These are phyloP conservation scores for Fusarium protoensiforme DNA, from an alignment of 2,329 filamentous ascomycete genomes.

Conservation along the genomic window DNA sequence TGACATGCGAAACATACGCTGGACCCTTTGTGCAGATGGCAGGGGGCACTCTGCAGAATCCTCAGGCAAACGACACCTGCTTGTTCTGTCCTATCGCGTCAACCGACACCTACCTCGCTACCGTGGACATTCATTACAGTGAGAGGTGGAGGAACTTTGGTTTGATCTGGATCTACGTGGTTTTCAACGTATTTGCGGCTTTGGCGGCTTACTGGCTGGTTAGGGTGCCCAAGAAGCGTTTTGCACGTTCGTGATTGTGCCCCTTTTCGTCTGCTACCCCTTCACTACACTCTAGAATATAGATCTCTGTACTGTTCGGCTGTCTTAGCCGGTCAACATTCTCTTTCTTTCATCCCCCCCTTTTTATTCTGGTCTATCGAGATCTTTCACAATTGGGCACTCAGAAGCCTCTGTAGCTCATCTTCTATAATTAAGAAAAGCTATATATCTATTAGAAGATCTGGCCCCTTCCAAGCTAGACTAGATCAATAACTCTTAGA, in stretches of 20 bases:
- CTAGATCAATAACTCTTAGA: too few relatives aligned
- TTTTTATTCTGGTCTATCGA: neutral
- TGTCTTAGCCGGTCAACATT: neutral
- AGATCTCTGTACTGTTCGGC: neutral
- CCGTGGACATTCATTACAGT: neutral
- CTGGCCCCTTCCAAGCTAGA: too few relatives aligned
- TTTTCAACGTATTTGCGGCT: slow-evolving; percentile 2
- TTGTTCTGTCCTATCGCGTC: slow-evolving; percentile 5
- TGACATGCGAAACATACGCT: slow-evolving; percentile 64
- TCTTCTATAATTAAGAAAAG: too few relatives aligned
- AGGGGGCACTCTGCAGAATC: slow-evolving; percentile 61
- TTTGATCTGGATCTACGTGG: slow-evolving; percentile 9
- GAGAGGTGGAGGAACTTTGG: slow-evolving; percentile 19
- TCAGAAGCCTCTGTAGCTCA: too few relatives aligned
- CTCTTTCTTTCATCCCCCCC: neutral
- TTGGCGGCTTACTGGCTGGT: slow-evolving; percentile 13
- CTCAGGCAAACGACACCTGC: slow-evolving; percentile 7
- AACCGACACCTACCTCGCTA: neutral
- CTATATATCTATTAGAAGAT: too few relatives aligned
- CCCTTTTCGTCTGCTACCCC: too few relatives aligned
- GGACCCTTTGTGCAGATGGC: slow-evolving; percentile 51
- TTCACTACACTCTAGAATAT: neutral
- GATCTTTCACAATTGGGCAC: neutral
- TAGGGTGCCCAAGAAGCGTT: slow-evolving; percentile 14
- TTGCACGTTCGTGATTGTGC: neutral